Conservation (phyloP, 495 filamentous ascomycete species). For the Aspergillus leporis region DNA sequence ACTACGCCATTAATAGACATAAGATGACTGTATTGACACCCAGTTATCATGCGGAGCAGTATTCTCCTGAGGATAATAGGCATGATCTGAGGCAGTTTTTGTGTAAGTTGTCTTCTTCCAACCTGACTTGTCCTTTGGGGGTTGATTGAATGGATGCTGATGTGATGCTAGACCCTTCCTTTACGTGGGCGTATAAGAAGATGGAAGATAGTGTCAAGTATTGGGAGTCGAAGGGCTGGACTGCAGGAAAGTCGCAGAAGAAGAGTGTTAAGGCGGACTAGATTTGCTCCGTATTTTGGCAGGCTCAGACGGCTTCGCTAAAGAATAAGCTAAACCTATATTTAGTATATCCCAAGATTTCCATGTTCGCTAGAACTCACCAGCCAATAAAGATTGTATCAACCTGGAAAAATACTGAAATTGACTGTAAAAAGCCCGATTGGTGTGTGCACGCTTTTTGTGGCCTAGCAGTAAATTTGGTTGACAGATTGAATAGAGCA, state of each 20-base stretch:
- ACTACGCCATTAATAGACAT: constrained; percentile 58
- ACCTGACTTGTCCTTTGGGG: neutral
- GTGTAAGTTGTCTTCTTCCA: constrained; percentile 18
- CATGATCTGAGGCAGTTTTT: constrained; percentile 67
- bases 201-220: constrained; percentile 42
- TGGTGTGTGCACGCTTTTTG: too few relatives aligned
- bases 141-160: neutral
- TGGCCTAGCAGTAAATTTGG: too few relatives aligned
- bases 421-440: too few relatives aligned
- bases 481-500: too few relatives aligned
- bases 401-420: too few relatives aligned
- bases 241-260: constrained; percentile 37
- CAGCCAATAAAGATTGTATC: too few relatives aligned
- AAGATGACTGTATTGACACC: constrained; percentile 70
- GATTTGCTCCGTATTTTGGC: too few relatives aligned
- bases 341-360: too few relatives aligned
- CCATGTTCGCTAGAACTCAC: too few relatives aligned
- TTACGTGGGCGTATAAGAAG: constrained; percentile 44
- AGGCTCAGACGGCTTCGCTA: too few relatives aligned
- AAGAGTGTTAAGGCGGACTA: constrained; percentile 45
- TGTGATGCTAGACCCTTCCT: constrained; percentile 31
- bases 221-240: constrained; percentile 44
- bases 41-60: constrained; percentile 54
- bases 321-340: too few relatives aligned
- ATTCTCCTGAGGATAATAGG: constrained; percentile 66